Conservation (phyloP, 345 rosid species). For the Camelina sativa region DNA sequence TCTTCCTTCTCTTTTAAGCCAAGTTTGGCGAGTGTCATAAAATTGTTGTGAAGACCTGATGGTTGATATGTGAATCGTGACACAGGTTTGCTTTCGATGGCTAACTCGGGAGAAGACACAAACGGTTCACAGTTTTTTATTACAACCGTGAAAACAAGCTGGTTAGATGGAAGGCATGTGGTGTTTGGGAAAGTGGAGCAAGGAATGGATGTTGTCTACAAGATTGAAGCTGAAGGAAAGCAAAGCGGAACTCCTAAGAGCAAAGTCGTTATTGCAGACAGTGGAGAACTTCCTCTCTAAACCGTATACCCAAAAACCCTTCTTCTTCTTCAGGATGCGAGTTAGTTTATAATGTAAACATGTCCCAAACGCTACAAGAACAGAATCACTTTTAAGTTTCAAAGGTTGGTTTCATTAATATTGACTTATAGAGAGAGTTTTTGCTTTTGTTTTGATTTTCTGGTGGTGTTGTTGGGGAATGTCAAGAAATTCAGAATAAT, state of each 20-base stretch:
- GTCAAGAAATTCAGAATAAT: no score
- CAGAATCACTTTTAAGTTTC: background rate
- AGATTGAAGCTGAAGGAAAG: slow-evolving; percentile 89
- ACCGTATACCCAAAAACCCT: background rate
- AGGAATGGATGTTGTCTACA: slow-evolving; percentile 96
- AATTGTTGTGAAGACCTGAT: slow-evolving; percentile 5
- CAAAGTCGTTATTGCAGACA: slow-evolving; percentile 82
- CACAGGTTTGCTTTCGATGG: slow-evolving; percentile 87
- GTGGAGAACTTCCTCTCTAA: slow-evolving; percentile 88
- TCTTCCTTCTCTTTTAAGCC: background rate
- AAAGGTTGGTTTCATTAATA: background rate
- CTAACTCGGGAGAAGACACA: slow-evolving; percentile 89
- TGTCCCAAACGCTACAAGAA: background rate
- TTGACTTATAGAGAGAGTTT: background rate
- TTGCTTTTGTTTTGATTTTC: background rate
- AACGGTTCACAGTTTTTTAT: slow-evolving; percentile 97
- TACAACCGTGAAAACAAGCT: slow-evolving; percentile 88
- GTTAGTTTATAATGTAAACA: background rate
- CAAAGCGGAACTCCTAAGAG: slow-evolving; percentile 88
- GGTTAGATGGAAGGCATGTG: slow-evolving; percentile 97
- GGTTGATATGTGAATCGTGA: background rate
- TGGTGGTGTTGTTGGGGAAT: no score
- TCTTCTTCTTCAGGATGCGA: slow-evolving; percentile 32
- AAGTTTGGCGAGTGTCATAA: background rate
- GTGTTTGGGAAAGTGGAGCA: slow-evolving; percentile 96